Percentiles rank a stretch among this genome's conserved stretches.
Evolutionary conservation across 2,329 filamentous ascomycete genomes (phyloP).

Genomic region (Colletotrichum plurivorum): DNA sequence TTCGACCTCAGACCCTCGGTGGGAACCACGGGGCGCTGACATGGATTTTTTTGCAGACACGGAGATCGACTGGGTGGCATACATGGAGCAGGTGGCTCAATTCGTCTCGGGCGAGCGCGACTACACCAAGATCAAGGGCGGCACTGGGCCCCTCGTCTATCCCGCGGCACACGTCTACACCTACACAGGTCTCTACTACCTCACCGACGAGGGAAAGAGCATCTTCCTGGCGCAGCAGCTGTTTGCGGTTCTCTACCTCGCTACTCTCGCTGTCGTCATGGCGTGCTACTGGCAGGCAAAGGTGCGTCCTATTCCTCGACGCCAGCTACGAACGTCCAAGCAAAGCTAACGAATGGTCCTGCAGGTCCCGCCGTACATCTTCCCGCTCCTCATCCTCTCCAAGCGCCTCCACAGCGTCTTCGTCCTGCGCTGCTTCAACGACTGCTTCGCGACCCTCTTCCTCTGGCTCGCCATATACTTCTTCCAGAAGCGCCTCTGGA

Average conservation of each 20-base stretch:
- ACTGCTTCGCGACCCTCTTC: conserved; percentile 88
- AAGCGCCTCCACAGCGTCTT: conserved; percentile 96
- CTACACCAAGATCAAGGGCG: conserved; percentile 87
- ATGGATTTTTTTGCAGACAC: conserved; percentile 72
- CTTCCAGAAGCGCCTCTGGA: conserved; percentile 83
- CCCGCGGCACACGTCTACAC: conserved; percentile 94
- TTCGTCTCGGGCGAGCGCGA: conserved; percentile 88
- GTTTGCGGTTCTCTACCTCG: conserved; percentile 85
- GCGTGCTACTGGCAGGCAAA: conserved; percentile 83
- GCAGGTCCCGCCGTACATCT: conserved; percentile 87
- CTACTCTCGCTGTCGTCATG: conserved; percentile 82
- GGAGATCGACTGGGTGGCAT: conserved; percentile 97
- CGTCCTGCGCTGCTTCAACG: conserved; percentile 93
- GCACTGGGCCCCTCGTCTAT: conserved; percentile 94
- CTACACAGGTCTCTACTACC: conserved; percentile 82
- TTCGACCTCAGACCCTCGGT: not conserved
- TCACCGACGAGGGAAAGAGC: conserved; percentile 83
- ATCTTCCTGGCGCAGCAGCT: conserved; percentile 86
- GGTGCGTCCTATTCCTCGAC: conserved; percentile 57
- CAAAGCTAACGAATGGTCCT: conserved; percentile 15
- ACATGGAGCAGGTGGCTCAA: conserved; percentile 92
- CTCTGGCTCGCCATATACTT: conserved; percentile 86
- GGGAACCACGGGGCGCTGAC: conserved; percentile 6
- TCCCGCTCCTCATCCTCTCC: conserved; percentile 87
- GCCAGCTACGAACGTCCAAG: conserved; percentile 7